A percentile compares a stretch with the other conserved stretches of the same genome.
Evolutionary conservation across 2,329 filamentous ascomycete species (phyloP).

Genomic region (Magnaporthales sp.): DNA sequence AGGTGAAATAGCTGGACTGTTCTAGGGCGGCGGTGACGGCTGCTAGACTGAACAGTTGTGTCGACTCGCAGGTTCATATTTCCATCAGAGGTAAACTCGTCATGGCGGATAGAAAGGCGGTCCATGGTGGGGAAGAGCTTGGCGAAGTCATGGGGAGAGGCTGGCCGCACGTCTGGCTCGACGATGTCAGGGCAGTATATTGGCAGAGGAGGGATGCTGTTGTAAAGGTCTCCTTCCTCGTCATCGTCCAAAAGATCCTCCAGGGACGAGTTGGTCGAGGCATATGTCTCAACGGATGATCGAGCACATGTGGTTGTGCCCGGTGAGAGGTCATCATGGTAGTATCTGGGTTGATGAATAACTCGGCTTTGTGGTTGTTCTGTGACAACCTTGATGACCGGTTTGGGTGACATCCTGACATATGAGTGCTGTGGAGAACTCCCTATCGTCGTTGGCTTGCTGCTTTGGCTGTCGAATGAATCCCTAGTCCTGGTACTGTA

Average conservation of each 20-base stretch:
- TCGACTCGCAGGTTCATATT: slow-evolving; percentile 96
- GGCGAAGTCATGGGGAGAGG: slow-evolving; percentile 74
- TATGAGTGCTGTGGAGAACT: slow-evolving; percentile 6
- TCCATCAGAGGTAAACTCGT: slow-evolving; percentile 81
- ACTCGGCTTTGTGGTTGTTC: background rate
- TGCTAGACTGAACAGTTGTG: slow-evolving; percentile 56
- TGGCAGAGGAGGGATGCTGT: slow-evolving; percentile 43
- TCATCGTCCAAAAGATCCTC: slow-evolving; percentile 39
- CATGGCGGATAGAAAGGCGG: slow-evolving; percentile 75
- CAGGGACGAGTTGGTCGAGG: slow-evolving; percentile 60
- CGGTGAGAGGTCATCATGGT: slow-evolving; percentile 28
- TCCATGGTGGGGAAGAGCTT: slow-evolving; percentile 79
- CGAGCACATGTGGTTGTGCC: slow-evolving; percentile 35
- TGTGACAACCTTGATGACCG: background rate
- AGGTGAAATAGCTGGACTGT: slow-evolving; percentile 79
- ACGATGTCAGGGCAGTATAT: slow-evolving; percentile 53
- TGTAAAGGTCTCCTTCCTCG: slow-evolving; percentile 21
- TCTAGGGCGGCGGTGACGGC: slow-evolving; percentile 40
- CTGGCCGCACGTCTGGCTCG: slow-evolving; percentile 60
- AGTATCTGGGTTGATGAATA: background rate
- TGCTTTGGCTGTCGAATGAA: slow-evolving; percentile 8
- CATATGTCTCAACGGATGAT: slow-evolving; percentile 70
- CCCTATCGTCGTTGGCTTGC: slow-evolving; percentile 8
- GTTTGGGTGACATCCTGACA: slow-evolving; percentile 1
- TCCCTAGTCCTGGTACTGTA: slow-evolving; percentile 8